Evolutionary conservation across 805 yeast genomes (phyloP).

Genomic region (Maudiozyma saulgeensis): DNA sequence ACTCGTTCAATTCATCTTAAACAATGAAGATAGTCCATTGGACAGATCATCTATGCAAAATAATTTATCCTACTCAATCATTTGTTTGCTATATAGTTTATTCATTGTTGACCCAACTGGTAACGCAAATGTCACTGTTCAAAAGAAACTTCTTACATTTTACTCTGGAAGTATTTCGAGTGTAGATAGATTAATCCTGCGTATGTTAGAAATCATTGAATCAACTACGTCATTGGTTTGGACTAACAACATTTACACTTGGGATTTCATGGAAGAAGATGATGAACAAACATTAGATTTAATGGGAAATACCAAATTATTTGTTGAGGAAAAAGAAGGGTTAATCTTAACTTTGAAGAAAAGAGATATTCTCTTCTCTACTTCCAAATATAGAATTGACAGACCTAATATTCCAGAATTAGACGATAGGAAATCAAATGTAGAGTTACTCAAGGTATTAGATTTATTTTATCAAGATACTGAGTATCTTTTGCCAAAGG

Average conservation of each 20-base stretch:
- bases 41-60: constrained; percentile 16
- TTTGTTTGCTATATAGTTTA: constrained; percentile 41
- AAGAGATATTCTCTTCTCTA: constrained; percentile 40
- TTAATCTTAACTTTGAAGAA: constrained; percentile 45
- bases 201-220: constrained; percentile 51
- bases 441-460: constrained; percentile 23
- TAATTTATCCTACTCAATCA: constrained; percentile 33
- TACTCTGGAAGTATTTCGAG: constrained; percentile 56
- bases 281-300: constrained; percentile 34
- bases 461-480: constrained; percentile 24
- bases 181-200: constrained; percentile 54
- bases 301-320: constrained; percentile 39
- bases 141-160: constrained; percentile 40
- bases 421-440: background rate
- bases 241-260: constrained; percentile 50
- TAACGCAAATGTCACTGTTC: constrained; percentile 39
- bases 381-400: constrained; percentile 29
- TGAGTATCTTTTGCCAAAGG: background rate
- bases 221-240: constrained; percentile 44
- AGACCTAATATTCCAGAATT: constrained; percentile 23
- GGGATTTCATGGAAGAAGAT: constrained; percentile 49
- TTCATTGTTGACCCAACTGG: constrained; percentile 37
- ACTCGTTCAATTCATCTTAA: constrained; percentile 54
- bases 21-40: constrained; percentile 38
- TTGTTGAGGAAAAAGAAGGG: constrained; percentile 38